Base-by-base conservation (phyloP, 2,329 filamentous ascomycete species). In the Stachybotrys chlorohalonatus region DNA sequence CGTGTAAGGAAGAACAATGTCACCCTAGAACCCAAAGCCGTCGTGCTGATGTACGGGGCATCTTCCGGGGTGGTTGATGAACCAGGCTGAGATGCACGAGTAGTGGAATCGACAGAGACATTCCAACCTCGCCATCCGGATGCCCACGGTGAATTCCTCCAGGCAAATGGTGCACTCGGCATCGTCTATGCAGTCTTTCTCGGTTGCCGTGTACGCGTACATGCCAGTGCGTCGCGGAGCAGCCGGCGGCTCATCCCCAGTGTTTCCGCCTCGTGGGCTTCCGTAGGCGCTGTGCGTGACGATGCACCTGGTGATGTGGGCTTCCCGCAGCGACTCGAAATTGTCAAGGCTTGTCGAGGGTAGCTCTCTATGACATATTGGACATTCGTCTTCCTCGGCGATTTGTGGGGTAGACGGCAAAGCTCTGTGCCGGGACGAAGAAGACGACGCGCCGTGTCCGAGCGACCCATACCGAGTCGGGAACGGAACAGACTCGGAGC, bases 341-440 rank as follows among this genome's bases (percentile, higher is more conserved):
- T 84, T 76, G 2, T 76, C 67, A 2, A 85, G 72, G 5, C 66
- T 68, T 16, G 75, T 73, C 2, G 82, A 78, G 0, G 88, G 87
- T 4, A 91, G 75, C 68, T 90, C 86, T 45, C 75, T 71, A 63
- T 89, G 87, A 62, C 89, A 93, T 49, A 92, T 80, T 0, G 88
- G 88, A 58, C 89, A 93, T 62, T 90, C 86, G 64, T 92, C 88
- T 64, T 91, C 88, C 66, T 92, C 89, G 6, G 77, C 75, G 62
- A 81, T 76, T 54, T 79, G 81, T 1, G 73, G 76, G 11, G 74
- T 75, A 5, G 71, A 74, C 1, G 71, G 74, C 45, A 70, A 63
- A 31, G 68, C 71, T 30, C 70, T 73, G 46, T 68, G 73, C 16
- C 67, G 63, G 5, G 70, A 68, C 2, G 72, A 72, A 4, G 73